Base-by-base conservation (phyloP, 805 yeast species). In the Starmera caribaea region DNA sequence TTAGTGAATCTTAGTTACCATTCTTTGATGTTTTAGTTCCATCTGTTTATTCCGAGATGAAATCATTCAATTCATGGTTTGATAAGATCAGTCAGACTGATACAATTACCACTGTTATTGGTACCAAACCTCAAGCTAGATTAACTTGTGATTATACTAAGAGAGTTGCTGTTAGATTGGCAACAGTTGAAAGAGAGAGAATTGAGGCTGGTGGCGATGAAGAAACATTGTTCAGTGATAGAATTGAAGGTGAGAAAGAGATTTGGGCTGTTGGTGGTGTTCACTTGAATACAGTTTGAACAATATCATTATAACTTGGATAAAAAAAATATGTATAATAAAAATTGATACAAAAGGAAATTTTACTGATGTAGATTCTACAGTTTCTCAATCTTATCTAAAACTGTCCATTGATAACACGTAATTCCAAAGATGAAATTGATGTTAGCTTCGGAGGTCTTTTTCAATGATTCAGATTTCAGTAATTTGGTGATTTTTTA, bases 131-230 rank as follows among this genome's bases (percentile, higher is more conserved):
- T 30, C 81, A 70, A 50, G 55, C 76, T 31, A 74, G 97, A 59
- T 83, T 96, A 0, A 71, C 90, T 46, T 76, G 81, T 17, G 98
- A 90, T 53, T 90, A 86, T 60, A 82, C 94, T 3, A 83, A 77
- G 64, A 77, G 98, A 61, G 96, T 90, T 26, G 97, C 83, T n/a
- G 58, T 69, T 37, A 73, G 98, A 98, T 42, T 83, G 24, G 97
- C 96, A 0, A 68, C 66, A 17, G 88, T 86, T 36, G 96, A 88
- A 55, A 73, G 90, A 53, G 97, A 88, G 51, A 76, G 95, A 67
- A 71, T 87, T 26, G 81, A 74, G 16, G 92, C 87, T 12, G 96
- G 96, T 43, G 96, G 96, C 47, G 96, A 86, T 55, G 83, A 70
- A 13, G 95, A 86, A 53, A 73, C 90, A 0, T 76, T 86, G 72